These are phyloP conservation scores for Phytophthora pini DNA, from an alignment of 352 stramenopile species.

Conservation along the genomic window DNA sequence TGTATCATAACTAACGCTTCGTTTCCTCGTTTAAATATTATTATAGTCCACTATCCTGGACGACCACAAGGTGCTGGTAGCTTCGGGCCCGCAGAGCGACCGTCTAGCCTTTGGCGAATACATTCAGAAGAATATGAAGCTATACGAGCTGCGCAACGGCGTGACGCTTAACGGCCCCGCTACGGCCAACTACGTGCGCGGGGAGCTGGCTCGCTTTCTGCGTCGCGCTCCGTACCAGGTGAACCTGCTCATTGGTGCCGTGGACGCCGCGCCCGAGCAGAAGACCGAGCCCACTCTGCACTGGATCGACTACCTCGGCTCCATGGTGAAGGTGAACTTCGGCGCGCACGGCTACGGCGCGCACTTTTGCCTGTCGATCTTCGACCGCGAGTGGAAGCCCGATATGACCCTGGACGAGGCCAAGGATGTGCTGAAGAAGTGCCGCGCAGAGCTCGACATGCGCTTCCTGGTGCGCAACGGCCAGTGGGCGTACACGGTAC, in stretches of 20 bases:
- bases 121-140: slow-evolving; percentile 93
- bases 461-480: slow-evolving; percentile 90
- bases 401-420: slow-evolving; percentile 83
- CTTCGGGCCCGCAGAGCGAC: slow-evolving; percentile 79
- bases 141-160: slow-evolving; percentile 90
- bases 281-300: slow-evolving; percentile 72
- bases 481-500: slow-evolving; percentile 83
- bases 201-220: slow-evolving; percentile 81
- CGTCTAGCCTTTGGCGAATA: slow-evolving; percentile 88
- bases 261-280: slow-evolving; percentile 50
- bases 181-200: slow-evolving; percentile 87
- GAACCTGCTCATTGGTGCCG: slow-evolving; percentile 82
- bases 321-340: slow-evolving; percentile 90
- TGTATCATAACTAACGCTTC: slow-evolving; percentile 8
- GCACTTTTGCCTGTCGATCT: slow-evolving; percentile 89
- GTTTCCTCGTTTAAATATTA: slow-evolving; percentile 1
- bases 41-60: slow-evolving; percentile 77
- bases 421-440: slow-evolving; percentile 77
- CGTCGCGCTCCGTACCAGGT: slow-evolving; percentile 88
- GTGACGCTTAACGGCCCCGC: slow-evolving; percentile 82
- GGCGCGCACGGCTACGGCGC: slow-evolving; percentile 85
- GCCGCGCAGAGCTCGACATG: slow-evolving; percentile 79
- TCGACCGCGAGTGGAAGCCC: slow-evolving; percentile 90
- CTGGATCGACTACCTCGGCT: slow-evolving; percentile 90
- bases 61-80: slow-evolving; percentile 84